Evolutionary conservation across 2,329 filamentous ascomycete species (phyloP).

Genomic region (Colletotrichum kahawae): DNA sequence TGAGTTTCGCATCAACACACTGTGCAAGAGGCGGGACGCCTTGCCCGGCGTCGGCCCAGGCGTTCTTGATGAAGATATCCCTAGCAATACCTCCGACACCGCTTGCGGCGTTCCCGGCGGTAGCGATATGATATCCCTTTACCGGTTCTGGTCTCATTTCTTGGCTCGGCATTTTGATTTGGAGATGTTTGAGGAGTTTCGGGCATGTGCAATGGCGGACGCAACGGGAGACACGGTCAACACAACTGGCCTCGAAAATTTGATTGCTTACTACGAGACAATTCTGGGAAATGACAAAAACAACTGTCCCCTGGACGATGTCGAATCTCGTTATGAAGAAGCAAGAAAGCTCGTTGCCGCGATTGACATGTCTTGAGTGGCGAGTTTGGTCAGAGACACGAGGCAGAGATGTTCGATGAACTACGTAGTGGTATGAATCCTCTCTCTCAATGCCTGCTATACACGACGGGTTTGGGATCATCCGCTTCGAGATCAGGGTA

Average conservation of each 20-base stretch:
- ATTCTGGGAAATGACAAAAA: neutral
- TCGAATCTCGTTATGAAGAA: slow-evolving; percentile 3
- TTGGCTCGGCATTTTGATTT: slow-evolving; percentile 76
- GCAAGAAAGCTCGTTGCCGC: neutral
- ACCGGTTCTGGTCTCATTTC: slow-evolving; percentile 78
- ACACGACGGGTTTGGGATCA: neutral
- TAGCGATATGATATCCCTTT: slow-evolving; percentile 67
- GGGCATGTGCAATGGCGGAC: slow-evolving; percentile 70
- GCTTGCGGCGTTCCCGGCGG: neutral
- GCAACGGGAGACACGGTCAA: slow-evolving; percentile 47
- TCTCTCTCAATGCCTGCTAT: neutral
- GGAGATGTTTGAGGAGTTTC: slow-evolving; percentile 78
- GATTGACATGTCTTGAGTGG: neutral
- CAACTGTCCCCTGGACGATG: neutral
- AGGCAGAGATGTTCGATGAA: slow-evolving; percentile 2
- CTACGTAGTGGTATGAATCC: neutral
- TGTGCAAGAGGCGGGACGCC: slow-evolving; percentile 40
- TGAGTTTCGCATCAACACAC: slow-evolving; percentile 43
- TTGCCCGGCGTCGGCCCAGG: slow-evolving; percentile 25
- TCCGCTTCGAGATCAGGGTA: neutral
- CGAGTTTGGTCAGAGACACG: neutral
- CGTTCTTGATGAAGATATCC: slow-evolving; percentile 26
- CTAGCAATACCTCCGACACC: slow-evolving; percentile 39
- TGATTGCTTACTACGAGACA: slow-evolving; percentile 67
- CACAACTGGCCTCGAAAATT: slow-evolving; percentile 62